phyloP scores from a whole-genome alignment of 2,329 filamentous ascomycete genomes.

The Sporothrix brunneoviolacea region DNA sequence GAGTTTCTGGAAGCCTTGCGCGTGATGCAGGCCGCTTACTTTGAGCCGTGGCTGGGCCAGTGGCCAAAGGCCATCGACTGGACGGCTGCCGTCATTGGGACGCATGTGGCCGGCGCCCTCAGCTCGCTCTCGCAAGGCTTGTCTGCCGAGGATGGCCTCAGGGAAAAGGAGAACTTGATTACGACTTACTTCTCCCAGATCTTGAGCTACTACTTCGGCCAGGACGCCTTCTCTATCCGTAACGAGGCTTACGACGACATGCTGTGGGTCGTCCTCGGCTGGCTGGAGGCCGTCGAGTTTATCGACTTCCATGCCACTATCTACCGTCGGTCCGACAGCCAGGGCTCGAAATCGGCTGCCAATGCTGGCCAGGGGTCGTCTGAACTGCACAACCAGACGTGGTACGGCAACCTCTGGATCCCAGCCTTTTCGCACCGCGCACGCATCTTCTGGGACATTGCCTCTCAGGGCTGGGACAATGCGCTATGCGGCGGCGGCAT shows the following conservation, averaged over 20 bases:
- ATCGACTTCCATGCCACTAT: conserved; percentile 60
- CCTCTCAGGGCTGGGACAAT: conserved; percentile 73
- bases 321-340: conserved; percentile 42
- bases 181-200: conserved; percentile 75
- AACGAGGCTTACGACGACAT: conserved; percentile 85
- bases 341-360: background rate
- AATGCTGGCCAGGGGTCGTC: conserved; percentile 15
- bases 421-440: conserved; percentile 76
- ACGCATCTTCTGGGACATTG: conserved; percentile 78
- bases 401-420: conserved; percentile 72
- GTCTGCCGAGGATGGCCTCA: conserved; percentile 29
- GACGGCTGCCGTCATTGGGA: conserved; percentile 81
- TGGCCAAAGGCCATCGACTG: conserved; percentile 89
- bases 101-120: conserved; percentile 67
- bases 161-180: conserved; percentile 67
- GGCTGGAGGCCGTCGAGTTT: conserved; percentile 77
- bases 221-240: conserved; percentile 68
- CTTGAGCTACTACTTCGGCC: conserved; percentile 75
- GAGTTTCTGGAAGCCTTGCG: conserved; percentile 58
- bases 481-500: conserved; percentile 79
- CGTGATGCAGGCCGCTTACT: conserved; percentile 73
- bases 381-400: conserved; percentile 41
- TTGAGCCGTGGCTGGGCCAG: conserved; percentile 66
- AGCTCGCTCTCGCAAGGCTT: conserved; percentile 62
- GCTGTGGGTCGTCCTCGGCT: conserved; percentile 88